Evolutionary conservation across 768 basidiomycete genomes (phyloP).

Genomic region (Cystobasidium tubakii): DNA sequence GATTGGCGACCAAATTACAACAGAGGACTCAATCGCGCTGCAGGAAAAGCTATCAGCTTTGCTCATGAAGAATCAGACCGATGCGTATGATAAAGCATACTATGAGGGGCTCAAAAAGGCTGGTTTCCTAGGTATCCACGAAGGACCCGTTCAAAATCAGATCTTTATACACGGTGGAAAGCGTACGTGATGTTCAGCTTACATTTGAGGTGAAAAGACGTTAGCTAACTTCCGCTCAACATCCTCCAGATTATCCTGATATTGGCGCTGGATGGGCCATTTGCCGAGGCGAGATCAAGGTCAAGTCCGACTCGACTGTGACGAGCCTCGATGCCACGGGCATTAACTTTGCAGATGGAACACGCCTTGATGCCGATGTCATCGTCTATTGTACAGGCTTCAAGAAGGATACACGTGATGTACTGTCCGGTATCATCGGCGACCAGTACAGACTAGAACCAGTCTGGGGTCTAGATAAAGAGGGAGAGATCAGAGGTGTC

Average conservation of each 20-base stretch:
- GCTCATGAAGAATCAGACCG: background rate
- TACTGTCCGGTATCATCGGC: background rate
- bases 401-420: conserved; percentile 23
- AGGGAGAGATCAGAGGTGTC: conserved; percentile 59
- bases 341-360: conserved; percentile 55
- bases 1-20: conserved; percentile 6
- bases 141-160: conserved; percentile 16
- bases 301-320: conserved; percentile 58
- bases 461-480: conserved; percentile 63
- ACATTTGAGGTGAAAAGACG: too few species aligned
- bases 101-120: conserved; percentile 23
- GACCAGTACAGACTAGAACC: conserved; percentile 51
- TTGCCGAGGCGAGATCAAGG: conserved; percentile 61
- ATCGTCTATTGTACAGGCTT: conserved; percentile 60
- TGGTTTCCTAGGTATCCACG: conserved; percentile 3
- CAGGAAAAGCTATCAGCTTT: conserved; percentile 6
- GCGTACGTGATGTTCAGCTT: background rate
- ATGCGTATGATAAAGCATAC: background rate
- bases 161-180: conserved; percentile 16
- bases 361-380: conserved; percentile 55
- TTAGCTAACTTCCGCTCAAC: background rate
- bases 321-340: conserved; percentile 53
- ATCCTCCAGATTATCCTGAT: conserved; percentile 9
- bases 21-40: conserved; percentile 10
- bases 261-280: conserved; percentile 52